phyloP scores from a whole-genome alignment of 345 rosid genomes.

The Citrus maxima region DNA sequence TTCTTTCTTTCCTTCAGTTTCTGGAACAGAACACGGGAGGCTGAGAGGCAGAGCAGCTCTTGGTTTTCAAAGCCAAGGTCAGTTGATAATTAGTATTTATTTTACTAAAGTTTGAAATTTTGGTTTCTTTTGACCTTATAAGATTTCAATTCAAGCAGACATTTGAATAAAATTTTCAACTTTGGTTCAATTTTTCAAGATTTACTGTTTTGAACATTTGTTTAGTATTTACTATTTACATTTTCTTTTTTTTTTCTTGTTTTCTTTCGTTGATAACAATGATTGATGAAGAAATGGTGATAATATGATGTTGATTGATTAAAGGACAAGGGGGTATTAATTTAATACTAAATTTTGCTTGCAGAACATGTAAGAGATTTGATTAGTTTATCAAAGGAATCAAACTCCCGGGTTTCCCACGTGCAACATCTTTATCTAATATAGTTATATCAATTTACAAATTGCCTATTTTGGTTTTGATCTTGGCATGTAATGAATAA shows the following conservation, averaged over 20 bases:
- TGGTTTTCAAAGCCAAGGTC: neutral
- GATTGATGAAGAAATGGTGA: neutral
- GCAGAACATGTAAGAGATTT: conserved; percentile 11
- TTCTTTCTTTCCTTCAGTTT: neutral
- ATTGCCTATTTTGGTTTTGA: neutral
- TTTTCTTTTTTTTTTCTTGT: neutral
- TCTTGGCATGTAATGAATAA: neutral
- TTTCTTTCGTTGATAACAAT: neutral
- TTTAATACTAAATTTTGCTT: conserved; percentile 12
- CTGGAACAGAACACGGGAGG: neutral
- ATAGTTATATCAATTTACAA: conserved; percentile 7
- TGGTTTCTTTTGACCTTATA: neutral
- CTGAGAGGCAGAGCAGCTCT: neutral
- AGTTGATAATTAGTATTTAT: neutral
- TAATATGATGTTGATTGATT: neutral
- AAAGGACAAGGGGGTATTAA: neutral
- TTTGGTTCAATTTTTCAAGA: neutral
- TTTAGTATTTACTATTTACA: neutral
- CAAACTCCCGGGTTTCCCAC: conserved; percentile 14
- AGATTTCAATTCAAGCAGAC: neutral
- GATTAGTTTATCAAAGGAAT: conserved; percentile 9
- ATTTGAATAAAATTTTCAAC: neutral
- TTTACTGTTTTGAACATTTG: neutral
- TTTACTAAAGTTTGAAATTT: neutral
- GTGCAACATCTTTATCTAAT: conserved; percentile 5